These are phyloP conservation scores for Sporisorium scitamineum DNA, from an alignment of 1,284 basidiomycete species.

Conservation along the genomic window DNA sequence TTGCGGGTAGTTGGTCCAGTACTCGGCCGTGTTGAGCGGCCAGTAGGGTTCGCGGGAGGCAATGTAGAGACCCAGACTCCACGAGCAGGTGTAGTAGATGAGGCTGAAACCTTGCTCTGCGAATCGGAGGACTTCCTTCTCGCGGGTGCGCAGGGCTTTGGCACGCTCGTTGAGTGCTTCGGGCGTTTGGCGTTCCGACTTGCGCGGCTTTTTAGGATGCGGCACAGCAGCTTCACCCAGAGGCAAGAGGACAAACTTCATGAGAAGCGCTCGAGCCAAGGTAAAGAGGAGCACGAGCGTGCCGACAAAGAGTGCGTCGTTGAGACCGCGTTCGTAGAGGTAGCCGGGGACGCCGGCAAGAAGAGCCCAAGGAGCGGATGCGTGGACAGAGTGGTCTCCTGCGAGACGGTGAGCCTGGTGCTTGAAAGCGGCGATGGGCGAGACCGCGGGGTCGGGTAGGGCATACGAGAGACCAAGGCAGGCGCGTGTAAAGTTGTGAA, in stretches of 20 bases:
- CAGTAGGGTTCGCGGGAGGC: conserved; percentile 79
- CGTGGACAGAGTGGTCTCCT: conserved; percentile 5
- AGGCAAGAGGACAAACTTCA: conserved; percentile 58
- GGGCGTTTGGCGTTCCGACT: conserved; percentile 10
- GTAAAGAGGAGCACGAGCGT: conserved; percentile 62
- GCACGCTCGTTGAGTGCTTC: conserved; percentile 25
- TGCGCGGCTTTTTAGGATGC: conserved; percentile 28
- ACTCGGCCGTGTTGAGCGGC: conserved; percentile 76
- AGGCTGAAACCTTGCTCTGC: conserved; percentile 94
- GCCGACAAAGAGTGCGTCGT: conserved; percentile 58
- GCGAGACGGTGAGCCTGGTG: conserved; percentile 19
- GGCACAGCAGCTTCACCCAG: conserved; percentile 45
- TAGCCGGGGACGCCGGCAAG: conserved; percentile 44
- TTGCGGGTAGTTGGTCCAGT: conserved; percentile 88
- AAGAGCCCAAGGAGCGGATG: conserved; percentile 42
- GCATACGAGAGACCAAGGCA: conserved; percentile 58
- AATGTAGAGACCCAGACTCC: conserved; percentile 83
- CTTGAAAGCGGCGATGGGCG: conserved; percentile 37
- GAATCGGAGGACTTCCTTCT: conserved; percentile 83
- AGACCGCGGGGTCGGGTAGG: conserved; percentile 33
- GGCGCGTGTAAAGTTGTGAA: conserved; percentile 59
- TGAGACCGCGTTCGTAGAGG: conserved; percentile 47
- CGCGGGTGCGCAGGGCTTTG: conserved; percentile 66
- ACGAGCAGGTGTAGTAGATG: conserved; percentile 82
- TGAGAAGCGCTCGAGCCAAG: conserved; percentile 51